Base-by-base conservation (phyloP, 1,284 basidiomycete genomes). In the Boletellus dicymbophilus region DNA sequence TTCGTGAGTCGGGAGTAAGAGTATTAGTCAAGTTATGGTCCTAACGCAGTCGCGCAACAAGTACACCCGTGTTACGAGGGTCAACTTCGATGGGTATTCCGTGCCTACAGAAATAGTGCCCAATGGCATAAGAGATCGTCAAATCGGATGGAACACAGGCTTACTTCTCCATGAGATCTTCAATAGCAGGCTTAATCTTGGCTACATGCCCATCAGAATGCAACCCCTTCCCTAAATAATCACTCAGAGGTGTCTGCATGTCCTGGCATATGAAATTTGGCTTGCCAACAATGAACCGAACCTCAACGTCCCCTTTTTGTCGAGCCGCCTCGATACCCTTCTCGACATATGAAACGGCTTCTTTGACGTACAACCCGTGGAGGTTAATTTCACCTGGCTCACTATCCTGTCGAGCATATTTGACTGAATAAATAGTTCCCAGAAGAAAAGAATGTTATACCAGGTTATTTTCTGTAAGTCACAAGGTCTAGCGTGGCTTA, bases 131-230 rank as follows among this genome's bases (percentile, higher is more conserved):
- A 20, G 15, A 53, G 11, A 40, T 28, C 16, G 12, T 36, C 25
- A 16, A 20, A 37, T 20, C 7, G 27, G 11, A 31, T 22, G 36
- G 12, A 3, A 15, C 10, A 28, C 33, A 11, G n/a, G 66, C 77
- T 34, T 57, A 90, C 88, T 88, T 90, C 53, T 79, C 77, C 83
- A 95, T 92, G 49, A 98, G 73, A 43, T 90, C 85, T 66, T 91
- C 90, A 42, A 99, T 89, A 4, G 95, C 95, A 20, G 96, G 96
- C 65, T 92, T 95, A 66, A 98, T 82, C 72, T 97, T 97, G 2
- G 92, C 88, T 13, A 84, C 78, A 48, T 89, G 86, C 25, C 84
- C 81, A 42, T 79, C 72, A 23, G 93, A 95, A 69, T 99, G 96
- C 20, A 95, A 74, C 13, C 95, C 95, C 70, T 93, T 91, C 8